A percentile compares a stretch with the other conserved stretches of the same genome.
These are phyloP conservation scores for Beauveria rudraprayagi DNA, from an alignment of 2,329 filamentous ascomycete species.

Conservation along the genomic window DNA sequence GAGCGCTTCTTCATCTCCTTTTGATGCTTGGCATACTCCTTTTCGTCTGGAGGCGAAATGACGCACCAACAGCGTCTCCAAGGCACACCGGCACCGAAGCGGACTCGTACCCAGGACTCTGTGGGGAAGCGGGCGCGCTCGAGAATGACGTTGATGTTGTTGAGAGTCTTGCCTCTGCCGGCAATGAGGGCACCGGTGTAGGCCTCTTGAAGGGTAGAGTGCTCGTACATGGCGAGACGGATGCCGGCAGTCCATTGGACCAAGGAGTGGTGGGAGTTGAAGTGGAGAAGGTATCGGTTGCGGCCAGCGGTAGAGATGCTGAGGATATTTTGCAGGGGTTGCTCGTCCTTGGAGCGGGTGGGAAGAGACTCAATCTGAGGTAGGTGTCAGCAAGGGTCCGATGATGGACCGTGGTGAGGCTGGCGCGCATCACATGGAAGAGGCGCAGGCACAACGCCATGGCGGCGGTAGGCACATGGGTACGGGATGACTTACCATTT, in stretches of 20 bases:
- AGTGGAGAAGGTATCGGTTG: slow-evolving; percentile 92
- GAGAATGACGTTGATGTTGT: slow-evolving; percentile 86
- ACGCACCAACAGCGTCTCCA: slow-evolving; percentile 98
- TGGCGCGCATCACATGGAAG: neutral
- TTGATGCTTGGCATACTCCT: slow-evolving; percentile 75
- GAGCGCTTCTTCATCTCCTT: slow-evolving; percentile 77
- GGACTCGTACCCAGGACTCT: slow-evolving; percentile 90
- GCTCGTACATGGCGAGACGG: slow-evolving; percentile 87
- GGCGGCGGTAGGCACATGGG: neutral
- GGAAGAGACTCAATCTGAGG: slow-evolving; percentile 77
- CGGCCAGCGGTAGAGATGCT: slow-evolving; percentile 92
- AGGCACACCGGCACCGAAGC: slow-evolving; percentile 90
- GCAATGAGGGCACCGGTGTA: slow-evolving; percentile 95
- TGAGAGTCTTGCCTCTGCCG: slow-evolving; percentile 80
- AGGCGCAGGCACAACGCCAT: neutral
- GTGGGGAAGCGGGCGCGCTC: slow-evolving; percentile 68
- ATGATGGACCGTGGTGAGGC: neutral
- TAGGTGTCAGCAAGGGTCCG: neutral
- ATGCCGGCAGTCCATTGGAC: slow-evolving; percentile 96
- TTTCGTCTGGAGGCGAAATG: slow-evolving; percentile 85
- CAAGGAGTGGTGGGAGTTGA: slow-evolving; percentile 87
- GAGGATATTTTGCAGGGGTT: slow-evolving; percentile 86
- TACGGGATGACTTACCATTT: slow-evolving; percentile 61
- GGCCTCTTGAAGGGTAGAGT: slow-evolving; percentile 86
- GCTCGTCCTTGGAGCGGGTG: slow-evolving; percentile 66